Evolutionary conservation across 1,139 yeast genomes (phyloP), one percentile per base, ranked within the genome.

Genomic region (Zygotorulaspora mrakii): DNA sequence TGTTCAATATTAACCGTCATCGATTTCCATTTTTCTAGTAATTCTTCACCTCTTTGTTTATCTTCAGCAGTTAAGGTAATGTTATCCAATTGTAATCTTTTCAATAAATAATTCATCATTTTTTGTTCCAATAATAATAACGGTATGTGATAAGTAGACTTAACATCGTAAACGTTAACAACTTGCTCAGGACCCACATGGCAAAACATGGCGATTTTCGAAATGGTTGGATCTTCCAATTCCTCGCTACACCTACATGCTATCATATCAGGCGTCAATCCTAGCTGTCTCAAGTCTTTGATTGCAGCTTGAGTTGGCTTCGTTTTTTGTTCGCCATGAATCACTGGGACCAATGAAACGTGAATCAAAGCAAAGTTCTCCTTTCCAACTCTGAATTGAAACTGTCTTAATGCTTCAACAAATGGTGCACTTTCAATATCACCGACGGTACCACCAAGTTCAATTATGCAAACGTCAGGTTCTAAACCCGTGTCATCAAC

Each of bases 281-380:
- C 99, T 51, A 91, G 73, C 40, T 95, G 84, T 69, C 99, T 82
- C 67, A 91, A 76, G 65, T 91, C 98, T 65, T 88, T 87, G 60
- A 94, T 85, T 32, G 99, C 99, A 47, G 97, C 98, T 70, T 91
- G 99, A 8, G 99, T 91, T 43, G 99, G 99, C 69, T 91, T 91
- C 36, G 99, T 91, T 74, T 91, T 91, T 69, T 91, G 96, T 71
- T 91, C 99, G 46, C 97, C 98, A 53, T 88, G 95, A 58, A 91
- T 91, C 39, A 91, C 97, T 28, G 97, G 97, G 32, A 91, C 97
- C 54, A 91, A 74, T 35, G 97, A 89, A 42, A 91, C 99, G 58
- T 91, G 99, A 58, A 91, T 87, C 62, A 94, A 74, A 12, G 96
- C 95, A 68, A 94, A 91, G 70, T 86, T 91, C 48, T 86, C 96